Evolutionary conservation across 2,329 filamentous ascomycete genomes (phyloP).

Genomic region (Chaetoscypha palmicola): DNA sequence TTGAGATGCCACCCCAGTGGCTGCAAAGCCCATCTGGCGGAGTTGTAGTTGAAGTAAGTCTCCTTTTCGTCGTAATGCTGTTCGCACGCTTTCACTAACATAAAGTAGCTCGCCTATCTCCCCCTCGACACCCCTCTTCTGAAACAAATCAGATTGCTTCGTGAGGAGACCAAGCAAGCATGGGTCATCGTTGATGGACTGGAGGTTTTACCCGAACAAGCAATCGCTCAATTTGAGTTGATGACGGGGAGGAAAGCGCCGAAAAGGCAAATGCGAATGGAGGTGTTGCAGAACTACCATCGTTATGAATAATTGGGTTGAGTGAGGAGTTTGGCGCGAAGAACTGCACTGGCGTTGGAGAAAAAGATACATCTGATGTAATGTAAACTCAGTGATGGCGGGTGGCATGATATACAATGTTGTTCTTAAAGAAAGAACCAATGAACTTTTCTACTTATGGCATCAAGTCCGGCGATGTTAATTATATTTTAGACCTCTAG

Average conservation of each 20-base stretch:
- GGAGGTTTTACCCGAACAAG: slow-evolving; percentile 70
- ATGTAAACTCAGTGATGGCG: no score
- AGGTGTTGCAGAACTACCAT: slow-evolving; percentile 26
- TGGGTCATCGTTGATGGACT: slow-evolving; percentile 74
- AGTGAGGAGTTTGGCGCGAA: no score
- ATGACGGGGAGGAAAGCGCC: slow-evolving; percentile 70
- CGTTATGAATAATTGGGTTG: slow-evolving; percentile 16
- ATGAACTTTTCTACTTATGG: no score
- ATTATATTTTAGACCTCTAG: no score
- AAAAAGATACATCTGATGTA: no score
- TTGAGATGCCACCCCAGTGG: slow-evolving; percentile 64
- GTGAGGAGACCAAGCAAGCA: slow-evolving; percentile 46
- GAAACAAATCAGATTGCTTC: slow-evolving; percentile 47
- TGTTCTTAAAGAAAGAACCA: no score
- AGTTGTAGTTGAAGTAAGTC: slow-evolving; percentile 56
- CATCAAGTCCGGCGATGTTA: no score
- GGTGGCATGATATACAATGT: no score
- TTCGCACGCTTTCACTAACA: not conserved
- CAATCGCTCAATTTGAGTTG: slow-evolving; percentile 74
- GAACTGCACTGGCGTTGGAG: no score
- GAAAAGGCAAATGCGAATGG: slow-evolving; percentile 57
- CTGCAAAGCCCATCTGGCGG: slow-evolving; percentile 66
- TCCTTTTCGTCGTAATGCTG: not conserved
- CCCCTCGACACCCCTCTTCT: slow-evolving; percentile 65
- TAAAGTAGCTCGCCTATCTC: slow-evolving; percentile 55